Conservation (phyloP, 257 asterid genomes). For the Forsythia viridissima region DNA sequence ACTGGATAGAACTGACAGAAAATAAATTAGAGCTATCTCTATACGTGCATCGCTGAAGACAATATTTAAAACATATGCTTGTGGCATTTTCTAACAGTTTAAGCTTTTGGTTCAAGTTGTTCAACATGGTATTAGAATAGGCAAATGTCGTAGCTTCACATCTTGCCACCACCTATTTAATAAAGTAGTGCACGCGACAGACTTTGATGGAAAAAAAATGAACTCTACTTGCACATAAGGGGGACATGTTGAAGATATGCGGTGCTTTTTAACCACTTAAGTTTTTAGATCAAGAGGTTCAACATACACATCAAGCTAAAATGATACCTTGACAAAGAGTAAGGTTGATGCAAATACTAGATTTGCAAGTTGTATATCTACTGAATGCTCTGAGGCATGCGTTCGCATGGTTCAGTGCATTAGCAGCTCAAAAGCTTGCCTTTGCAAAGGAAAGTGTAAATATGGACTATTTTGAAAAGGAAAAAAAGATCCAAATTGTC, state of each 20-base stretch:
- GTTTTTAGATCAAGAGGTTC: too few species aligned
- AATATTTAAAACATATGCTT: too few species aligned
- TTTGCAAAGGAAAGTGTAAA: constrained; percentile 67
- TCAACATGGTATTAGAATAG: too few species aligned
- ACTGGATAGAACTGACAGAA: constrained; percentile 58
- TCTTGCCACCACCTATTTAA: too few species aligned
- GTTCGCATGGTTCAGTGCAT: constrained; percentile 89
- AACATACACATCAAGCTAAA: constrained; percentile 55
- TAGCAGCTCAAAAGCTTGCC: constrained; percentile 92
- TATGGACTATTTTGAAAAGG: constrained; percentile 81
- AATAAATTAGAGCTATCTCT: constrained; percentile 58
- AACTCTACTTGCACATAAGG: too few species aligned
- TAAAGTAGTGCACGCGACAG: too few species aligned
- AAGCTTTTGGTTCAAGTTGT: too few species aligned
- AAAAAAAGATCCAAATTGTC: constrained; percentile 53
- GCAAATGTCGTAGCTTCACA: too few species aligned
- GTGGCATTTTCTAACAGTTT: too few species aligned
- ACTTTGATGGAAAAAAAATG: too few species aligned
- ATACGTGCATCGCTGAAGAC: constrained; percentile 32
- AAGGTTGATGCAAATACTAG: constrained; percentile 42
- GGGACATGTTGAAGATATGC: too few species aligned
- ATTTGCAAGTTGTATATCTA: constrained; percentile 68
- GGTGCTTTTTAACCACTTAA: too few species aligned
- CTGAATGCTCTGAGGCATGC: constrained; percentile 51
- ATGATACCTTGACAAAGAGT: constrained; percentile 73